Conservation (phyloP, 75 land plant genomes). For the Adiantum capillusveneris region DNA sequence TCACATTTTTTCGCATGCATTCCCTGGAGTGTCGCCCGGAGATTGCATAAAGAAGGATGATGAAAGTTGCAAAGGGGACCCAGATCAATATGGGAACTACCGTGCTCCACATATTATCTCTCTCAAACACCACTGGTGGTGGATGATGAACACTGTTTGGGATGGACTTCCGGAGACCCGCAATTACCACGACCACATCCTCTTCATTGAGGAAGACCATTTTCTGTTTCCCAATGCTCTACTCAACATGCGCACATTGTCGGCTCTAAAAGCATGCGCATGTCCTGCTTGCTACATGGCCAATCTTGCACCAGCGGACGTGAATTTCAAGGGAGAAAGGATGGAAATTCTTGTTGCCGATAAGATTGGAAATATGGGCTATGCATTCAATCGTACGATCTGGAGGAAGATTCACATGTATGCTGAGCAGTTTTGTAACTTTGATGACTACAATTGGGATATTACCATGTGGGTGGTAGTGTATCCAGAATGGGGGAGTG, state of each 20-base stretch:
- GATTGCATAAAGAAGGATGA: conserved; percentile 74
- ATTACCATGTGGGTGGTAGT: conserved; percentile 96
- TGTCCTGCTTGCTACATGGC: conserved; percentile 83
- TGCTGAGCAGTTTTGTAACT: conserved; percentile 67
- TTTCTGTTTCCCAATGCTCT: conserved; percentile 89
- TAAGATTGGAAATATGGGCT: conserved; percentile 95
- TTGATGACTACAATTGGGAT: conserved; percentile 99
- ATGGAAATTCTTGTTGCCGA: conserved; percentile 54
- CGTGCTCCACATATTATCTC: conserved; percentile 86
- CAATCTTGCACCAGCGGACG: conserved; percentile 84
- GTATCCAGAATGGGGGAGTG: conserved; percentile 71
- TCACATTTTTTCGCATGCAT: conserved; percentile 62
- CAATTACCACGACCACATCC: conserved; percentile 47
- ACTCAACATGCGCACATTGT: conserved; percentile 61
- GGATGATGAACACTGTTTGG: conserved; percentile 99
- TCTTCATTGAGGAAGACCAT: conserved; percentile 98
- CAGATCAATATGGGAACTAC: conserved; percentile 95
- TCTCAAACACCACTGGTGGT: conserved; percentile 99
- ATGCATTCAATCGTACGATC: conserved; percentile 79
- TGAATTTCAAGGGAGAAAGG: conserved; percentile 72
- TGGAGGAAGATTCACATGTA: conserved; percentile 80
- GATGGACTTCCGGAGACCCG: conserved; percentile 80
- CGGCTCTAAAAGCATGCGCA: conserved; percentile 42
- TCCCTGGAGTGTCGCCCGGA: conserved; percentile 66
- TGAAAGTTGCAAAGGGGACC: conserved; percentile 51